phyloP scores from a whole-genome alignment of 2,329 filamentous ascomycete genomes.

The Scedosporium boydii region DNA sequence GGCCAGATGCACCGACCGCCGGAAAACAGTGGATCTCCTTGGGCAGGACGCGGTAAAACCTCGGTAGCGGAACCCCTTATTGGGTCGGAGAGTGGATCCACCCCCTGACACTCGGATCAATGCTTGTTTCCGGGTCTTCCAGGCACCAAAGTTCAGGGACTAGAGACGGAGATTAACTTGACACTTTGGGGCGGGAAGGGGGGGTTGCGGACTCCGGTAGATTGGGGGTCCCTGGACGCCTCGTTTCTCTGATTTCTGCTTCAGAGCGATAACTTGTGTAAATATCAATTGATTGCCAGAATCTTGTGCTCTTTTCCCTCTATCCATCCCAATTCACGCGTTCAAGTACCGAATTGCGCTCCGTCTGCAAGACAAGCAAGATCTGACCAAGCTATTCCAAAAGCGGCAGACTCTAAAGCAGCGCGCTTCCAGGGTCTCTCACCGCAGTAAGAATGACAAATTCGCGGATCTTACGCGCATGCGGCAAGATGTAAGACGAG shows the following conservation, averaged over 20 bases:
- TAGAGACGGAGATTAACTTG: neutral
- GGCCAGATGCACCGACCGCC: neutral
- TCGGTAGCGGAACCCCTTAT: neutral
- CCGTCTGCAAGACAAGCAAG: neutral
- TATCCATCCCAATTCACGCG: neutral
- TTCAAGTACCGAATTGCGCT: neutral
- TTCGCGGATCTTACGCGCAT: neutral
- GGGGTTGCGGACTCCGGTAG: neutral
- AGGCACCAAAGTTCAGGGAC: neutral
- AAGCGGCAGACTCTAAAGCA: neutral
- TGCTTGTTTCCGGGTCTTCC: neutral
- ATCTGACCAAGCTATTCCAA: neutral
- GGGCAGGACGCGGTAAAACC: neutral
- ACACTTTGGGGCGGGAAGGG: neutral
- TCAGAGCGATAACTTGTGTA: neutral
- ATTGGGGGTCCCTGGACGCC: neutral
- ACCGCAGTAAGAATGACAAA: neutral
- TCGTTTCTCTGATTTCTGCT: neutral
- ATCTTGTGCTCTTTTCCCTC: neutral
- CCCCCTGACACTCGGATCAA: no score
- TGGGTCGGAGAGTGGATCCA: neutral
- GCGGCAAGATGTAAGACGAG: conserved; percentile 5
- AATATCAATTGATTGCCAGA: neutral
- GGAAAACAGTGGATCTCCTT: neutral
- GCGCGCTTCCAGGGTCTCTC: neutral